phyloP scores from a whole-genome alignment of 2,329 filamentous ascomycete species.

The Bipolaris bicolor region DNA sequence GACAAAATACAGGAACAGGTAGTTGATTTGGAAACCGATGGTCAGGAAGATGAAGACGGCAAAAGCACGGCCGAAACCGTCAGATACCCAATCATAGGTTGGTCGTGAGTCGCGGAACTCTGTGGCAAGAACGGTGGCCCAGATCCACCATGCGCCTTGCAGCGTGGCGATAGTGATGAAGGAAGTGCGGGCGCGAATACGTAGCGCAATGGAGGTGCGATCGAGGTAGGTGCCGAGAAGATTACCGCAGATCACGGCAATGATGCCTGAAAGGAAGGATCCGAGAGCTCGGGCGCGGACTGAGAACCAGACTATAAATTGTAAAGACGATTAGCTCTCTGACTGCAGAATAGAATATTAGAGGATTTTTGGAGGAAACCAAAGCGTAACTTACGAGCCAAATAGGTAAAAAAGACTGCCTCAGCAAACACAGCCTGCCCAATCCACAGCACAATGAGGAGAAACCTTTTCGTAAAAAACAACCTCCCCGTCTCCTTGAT shows the following conservation, averaged over 20 bases:
- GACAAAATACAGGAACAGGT: conserved; percentile 76
- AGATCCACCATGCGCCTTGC: conserved; percentile 75
- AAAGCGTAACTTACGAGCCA: conserved; percentile 50
- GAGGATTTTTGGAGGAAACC: not conserved
- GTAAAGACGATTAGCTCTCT: not conserved
- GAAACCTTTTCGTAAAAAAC: conserved; percentile 66
- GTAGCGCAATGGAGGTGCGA: conserved; percentile 60
- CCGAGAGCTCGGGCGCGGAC: conserved; percentile 72
- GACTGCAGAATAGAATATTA: not conserved
- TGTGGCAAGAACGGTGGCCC: conserved; percentile 70
- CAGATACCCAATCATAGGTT: conserved; percentile 68
- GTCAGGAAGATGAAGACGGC: conserved; percentile 71
- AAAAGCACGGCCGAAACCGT: conserved; percentile 70
- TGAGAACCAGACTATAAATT: conserved; percentile 65
- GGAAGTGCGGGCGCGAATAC: conserved; percentile 59
- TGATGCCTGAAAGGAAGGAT: conserved; percentile 72
- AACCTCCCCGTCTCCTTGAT: conserved; percentile 64
- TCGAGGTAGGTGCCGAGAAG: conserved; percentile 71
- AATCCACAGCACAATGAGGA: conserved; percentile 71
- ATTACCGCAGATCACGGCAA: conserved; percentile 70
- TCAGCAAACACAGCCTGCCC: conserved; percentile 74
- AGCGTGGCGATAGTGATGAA: conserved; percentile 62
- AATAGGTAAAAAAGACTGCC: conserved; percentile 74
- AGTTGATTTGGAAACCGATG: conserved; percentile 73
- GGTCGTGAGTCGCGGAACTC: conserved; percentile 64